A percentile compares a stretch with the other conserved stretches of the same genome.
Evolutionary conservation across 169 alveolate genomes (phyloP).

Genomic region (Eimeria praecox): DNA sequence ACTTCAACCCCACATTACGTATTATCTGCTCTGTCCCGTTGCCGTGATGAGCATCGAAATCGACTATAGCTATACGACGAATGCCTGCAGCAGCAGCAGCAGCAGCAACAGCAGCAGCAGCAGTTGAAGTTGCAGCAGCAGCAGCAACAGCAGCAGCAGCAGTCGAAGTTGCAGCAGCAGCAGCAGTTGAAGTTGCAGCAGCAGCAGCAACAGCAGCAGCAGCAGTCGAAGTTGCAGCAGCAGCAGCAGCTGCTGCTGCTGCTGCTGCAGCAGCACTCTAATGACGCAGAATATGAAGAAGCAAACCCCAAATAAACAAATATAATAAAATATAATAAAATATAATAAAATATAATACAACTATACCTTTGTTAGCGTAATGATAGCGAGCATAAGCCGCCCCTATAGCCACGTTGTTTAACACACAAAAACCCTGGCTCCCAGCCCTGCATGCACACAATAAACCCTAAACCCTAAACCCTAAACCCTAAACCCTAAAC

Average conservation of each 20-base stretch:
- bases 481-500: not conserved
- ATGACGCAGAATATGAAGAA: too few species aligned
- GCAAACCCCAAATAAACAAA: too few species aligned
- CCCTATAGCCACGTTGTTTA: slow-evolving; percentile 99
- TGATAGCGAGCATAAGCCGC: slow-evolving; percentile 96
- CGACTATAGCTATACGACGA: slow-evolving; percentile 98
- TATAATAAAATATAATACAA: not conserved
- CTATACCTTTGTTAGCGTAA: slow-evolving; percentile 71
- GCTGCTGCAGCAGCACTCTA: too few species aligned
- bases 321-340: not conserved
- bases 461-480: slow-evolving; percentile 18
- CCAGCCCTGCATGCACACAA: slow-evolving; percentile 77
- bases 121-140: not conserved
- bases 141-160: not conserved
- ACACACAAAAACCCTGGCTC: slow-evolving; percentile 98
- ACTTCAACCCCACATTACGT: slow-evolving; percentile 89
- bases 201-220: not conserved
- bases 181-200: not conserved
- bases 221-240: too few species aligned
- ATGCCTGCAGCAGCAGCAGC: slow-evolving; percentile 89
- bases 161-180: not conserved
- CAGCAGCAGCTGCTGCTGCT: too few species aligned
- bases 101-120: not conserved
- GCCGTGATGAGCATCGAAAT: slow-evolving; percentile 99
- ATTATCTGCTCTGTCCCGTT: slow-evolving; percentile 99